Percentiles rank a stretch among this genome's conserved stretches.
Conservation (phyloP, 2,329 filamentous ascomycete genomes). For the Macrophomina phaseolina region DNA sequence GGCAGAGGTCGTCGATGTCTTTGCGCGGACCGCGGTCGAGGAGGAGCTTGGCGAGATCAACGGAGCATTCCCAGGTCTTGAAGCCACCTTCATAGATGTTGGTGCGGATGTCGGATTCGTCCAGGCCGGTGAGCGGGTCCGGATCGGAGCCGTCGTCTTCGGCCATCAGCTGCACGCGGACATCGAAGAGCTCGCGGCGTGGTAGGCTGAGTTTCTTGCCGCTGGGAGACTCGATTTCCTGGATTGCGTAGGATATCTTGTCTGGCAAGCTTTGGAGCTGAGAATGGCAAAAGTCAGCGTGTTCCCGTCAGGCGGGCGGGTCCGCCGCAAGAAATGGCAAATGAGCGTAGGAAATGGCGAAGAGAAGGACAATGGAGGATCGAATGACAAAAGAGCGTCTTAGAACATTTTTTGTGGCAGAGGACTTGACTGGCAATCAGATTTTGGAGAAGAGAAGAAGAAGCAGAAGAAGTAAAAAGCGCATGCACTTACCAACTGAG, state of each 20-base stretch:
- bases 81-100: conserved; percentile 87
- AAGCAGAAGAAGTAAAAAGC: background rate
- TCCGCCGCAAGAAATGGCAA: background rate
- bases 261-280: conserved; percentile 69
- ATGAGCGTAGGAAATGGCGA: background rate
- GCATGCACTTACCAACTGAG: conserved; percentile 52
- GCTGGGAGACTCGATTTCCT: conserved; percentile 66
- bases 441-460: background rate
- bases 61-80: conserved; percentile 88
- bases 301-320: no score
- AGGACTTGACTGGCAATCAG: no score
- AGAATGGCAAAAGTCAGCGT: background rate
- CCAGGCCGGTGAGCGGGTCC: conserved; percentile 60
- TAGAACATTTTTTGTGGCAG: no score
- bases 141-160: conserved; percentile 58
- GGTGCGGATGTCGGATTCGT: conserved; percentile 75
- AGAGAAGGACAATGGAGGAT: background rate
- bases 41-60: conserved; percentile 74
- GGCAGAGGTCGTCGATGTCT: conserved; percentile 55
- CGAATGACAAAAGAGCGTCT: no score
- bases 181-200: conserved; percentile 80
- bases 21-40: conserved; percentile 56
- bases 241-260: conserved; percentile 71
- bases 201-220: conserved; percentile 64
- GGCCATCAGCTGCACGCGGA: conserved; percentile 80